Percentiles rank a stretch among this genome's conserved stretches.
Conservation (phyloP, 257 asterid genomes). For the Prunella vulgaris region DNA sequence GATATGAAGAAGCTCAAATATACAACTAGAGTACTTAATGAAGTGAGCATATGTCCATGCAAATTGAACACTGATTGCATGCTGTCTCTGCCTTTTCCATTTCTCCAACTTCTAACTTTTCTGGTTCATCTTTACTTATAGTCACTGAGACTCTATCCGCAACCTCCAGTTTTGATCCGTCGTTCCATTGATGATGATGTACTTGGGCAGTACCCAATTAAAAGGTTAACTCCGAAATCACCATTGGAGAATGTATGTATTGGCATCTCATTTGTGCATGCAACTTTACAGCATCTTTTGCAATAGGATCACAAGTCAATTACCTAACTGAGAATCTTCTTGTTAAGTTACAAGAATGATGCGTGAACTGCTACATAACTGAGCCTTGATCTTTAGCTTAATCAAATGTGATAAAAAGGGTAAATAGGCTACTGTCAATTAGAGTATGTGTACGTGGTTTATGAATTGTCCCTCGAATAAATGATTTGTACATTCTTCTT, state of each 20-base stretch:
- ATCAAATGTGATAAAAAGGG: not conserved
- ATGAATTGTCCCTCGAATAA: not conserved
- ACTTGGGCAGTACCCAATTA: constrained; percentile 80
- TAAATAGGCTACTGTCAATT: not conserved
- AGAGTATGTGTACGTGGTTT: not conserved
- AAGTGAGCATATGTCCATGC: constrained; percentile 47
- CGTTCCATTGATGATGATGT: constrained; percentile 79
- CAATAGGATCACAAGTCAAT: not conserved
- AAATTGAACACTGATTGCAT: constrained; percentile 1
- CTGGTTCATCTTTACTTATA: constrained; percentile 26
- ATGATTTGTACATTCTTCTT: not conserved
- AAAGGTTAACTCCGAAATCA: constrained; percentile 44
- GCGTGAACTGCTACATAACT: not conserved
- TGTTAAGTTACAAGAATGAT: too few relatives aligned
- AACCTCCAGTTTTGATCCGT: constrained; percentile 96
- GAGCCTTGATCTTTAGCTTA: not conserved
- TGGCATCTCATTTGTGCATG: not conserved
- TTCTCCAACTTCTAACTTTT: constrained; percentile 13
- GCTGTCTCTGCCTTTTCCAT: constrained; percentile 6
- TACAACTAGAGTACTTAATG: constrained; percentile 89
- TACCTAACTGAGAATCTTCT: not conserved
- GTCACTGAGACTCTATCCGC: constrained; percentile 97
- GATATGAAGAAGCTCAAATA: constrained; percentile 92
- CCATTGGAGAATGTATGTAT: not conserved
- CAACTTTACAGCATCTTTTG: not conserved